Evolutionary conservation across 768 basidiomycete species (phyloP), one percentile per base, ranked within the genome.

Genomic region (Lactarius deliciosus): DNA sequence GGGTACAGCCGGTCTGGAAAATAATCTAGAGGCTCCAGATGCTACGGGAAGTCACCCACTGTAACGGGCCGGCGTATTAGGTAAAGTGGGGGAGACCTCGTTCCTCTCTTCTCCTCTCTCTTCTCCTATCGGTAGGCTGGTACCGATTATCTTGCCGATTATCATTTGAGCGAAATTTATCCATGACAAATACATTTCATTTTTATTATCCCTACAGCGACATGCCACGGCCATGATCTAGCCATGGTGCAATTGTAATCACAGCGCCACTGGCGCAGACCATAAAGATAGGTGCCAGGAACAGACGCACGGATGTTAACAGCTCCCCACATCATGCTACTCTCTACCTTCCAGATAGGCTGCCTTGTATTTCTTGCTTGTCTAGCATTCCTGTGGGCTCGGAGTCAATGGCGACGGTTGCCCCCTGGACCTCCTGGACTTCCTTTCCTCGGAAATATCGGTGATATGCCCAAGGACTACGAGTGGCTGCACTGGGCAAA

Each of bases 401-500:
- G 9, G 22, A 10, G 30, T n/a, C 22, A 16, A 22, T 36, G 61
- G 53, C 50, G 53, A 16, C 53, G 38, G n/a, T 41, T 66, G 22
- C 65, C 65, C 57, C 65, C 65, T 40, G 65, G 65, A 3, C 65
- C 65, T 16, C 60, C 50, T 36, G 65, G 65, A 13, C 59, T 66
- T 28, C 65, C 65, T 25, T 30, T 66, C 38, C 22, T 66, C 16
- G 65, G 65, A n/a, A 66, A 66, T 47, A 22, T 61, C 22, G 15
- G 56, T 9, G 60, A 32, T 6, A 22, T 66, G 53, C 65, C 60
- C 22, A 61, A 61, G 53, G 32, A 43, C 18, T 56, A 66, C 28
- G 60, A 61, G 60, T 66, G 50, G 38, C 25, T 20, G n/a, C 60
- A 66, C 50, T 66, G 65, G 65, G 65, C 65, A 6, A 66, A 66